Conservation (phyloP, 768 basidiomycete species). For the Xerocomellus intermedius region DNA sequence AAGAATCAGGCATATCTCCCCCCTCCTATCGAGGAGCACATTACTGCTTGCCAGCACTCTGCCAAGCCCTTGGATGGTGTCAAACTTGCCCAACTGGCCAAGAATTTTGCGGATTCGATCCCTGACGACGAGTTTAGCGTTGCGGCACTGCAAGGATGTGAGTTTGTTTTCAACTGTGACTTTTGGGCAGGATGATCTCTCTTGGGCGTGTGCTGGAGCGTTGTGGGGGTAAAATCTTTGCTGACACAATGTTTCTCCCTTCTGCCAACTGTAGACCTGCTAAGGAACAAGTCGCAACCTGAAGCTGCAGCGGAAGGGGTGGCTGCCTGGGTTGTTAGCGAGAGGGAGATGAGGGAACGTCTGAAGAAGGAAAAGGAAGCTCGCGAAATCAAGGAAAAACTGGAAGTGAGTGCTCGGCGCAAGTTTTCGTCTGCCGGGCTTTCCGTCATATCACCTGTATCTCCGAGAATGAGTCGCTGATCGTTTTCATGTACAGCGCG, state of each 20-base stretch:
- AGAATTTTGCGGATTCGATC: slow-evolving; percentile 75
- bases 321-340: slow-evolving; percentile 68
- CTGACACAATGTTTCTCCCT: slow-evolving; percentile 23
- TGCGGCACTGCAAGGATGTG: slow-evolving; percentile 87
- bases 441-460: slow-evolving; percentile 11
- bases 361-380: slow-evolving; percentile 73
- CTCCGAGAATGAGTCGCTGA: slow-evolving; percentile 1
- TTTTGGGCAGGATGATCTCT: slow-evolving; percentile 5
- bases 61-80: slow-evolving; percentile 64
- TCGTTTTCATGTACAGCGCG: slow-evolving; percentile 33
- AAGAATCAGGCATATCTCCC: slow-evolving; percentile 62
- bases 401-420: slow-evolving; percentile 50
- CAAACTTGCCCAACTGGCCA: slow-evolving; percentile 67
- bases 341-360: slow-evolving; percentile 73
- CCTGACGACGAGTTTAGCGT: slow-evolving; percentile 88
- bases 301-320: slow-evolving; percentile 70
- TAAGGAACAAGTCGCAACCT: slow-evolving; percentile 83
- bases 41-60: slow-evolving; percentile 56
- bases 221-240: slow-evolving; percentile 19
- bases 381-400: slow-evolving; percentile 63
- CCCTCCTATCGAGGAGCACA: slow-evolving; percentile 61
- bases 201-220: slow-evolving; percentile 21
- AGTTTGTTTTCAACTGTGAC: slow-evolving; percentile 38
- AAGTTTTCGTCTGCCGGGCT: slow-evolving; percentile 16
- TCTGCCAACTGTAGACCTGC: slow-evolving; percentile 49